A percentile compares a stretch with the other conserved stretches of the same genome.
phyloP scores from a whole-genome alignment of 805 yeast genomes.

The Metschnikowia chrysomelidarum region DNA sequence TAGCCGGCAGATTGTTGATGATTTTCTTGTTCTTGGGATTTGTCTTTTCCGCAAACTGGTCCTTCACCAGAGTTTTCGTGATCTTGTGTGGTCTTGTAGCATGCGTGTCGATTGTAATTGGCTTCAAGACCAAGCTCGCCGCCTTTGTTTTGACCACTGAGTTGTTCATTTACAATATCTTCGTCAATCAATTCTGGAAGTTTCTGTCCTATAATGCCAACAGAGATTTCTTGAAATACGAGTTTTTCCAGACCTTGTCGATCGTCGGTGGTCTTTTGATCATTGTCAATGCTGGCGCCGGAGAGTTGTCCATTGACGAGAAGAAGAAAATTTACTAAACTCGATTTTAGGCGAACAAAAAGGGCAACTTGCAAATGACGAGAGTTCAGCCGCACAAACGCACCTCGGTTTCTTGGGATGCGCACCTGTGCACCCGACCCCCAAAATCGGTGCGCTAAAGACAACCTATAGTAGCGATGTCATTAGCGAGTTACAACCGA shows the following conservation, averaged over 20 bases:
- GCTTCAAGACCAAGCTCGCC: slow-evolving; percentile 88
- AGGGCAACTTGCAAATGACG: too few species aligned
- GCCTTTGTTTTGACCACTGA: slow-evolving; percentile 70
- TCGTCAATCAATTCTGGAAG: slow-evolving; percentile 88
- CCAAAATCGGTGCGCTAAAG: background rate
- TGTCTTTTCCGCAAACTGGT: slow-evolving; percentile 73
- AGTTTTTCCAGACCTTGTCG: slow-evolving; percentile 89
- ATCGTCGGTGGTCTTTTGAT: slow-evolving; percentile 92
- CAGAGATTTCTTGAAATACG: slow-evolving; percentile 88
- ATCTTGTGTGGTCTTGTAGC: slow-evolving; percentile 68
- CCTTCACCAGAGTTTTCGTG: slow-evolving; percentile 58
- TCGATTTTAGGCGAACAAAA: too few species aligned
- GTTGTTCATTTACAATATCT: slow-evolving; percentile 70
- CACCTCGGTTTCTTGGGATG: too few species aligned
- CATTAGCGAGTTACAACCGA: background rate
- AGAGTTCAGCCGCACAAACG: too few species aligned
- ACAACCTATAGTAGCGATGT: slow-evolving; percentile 1
- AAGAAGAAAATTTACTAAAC: slow-evolving; percentile 83
- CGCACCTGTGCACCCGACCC: slow-evolving; percentile 3
- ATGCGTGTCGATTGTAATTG: slow-evolving; percentile 79
- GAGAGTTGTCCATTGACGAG: slow-evolving; percentile 88
- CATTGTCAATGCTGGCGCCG: slow-evolving; percentile 95
- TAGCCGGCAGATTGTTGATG: slow-evolving; percentile 85
- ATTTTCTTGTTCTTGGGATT: slow-evolving; percentile 84
- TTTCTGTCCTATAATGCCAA: slow-evolving; percentile 66